Evolutionary conservation across 176 grass and related monocot species (phyloP).

Genomic region (Elymus sibiricus): DNA sequence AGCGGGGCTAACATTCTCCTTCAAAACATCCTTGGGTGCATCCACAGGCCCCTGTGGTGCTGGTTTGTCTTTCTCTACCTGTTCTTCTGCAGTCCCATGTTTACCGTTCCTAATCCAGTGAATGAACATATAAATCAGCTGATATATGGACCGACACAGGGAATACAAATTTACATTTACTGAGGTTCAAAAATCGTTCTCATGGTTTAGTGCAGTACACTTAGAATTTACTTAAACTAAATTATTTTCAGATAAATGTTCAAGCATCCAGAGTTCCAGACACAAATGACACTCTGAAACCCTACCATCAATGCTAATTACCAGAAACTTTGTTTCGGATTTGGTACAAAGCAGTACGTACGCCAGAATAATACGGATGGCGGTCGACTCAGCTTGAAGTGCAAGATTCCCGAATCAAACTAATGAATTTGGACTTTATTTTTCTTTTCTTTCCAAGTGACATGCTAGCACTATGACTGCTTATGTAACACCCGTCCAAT

Average conservation of each 20-base stretch:
- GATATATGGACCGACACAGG: not conserved
- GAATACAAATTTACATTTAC: not conserved
- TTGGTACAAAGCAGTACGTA: not conserved
- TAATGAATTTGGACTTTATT: too few relatives aligned
- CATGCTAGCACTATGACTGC: not conserved
- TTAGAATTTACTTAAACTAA: not conserved
- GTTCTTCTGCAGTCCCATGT: not conserved
- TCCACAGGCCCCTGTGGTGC: slow-evolving; percentile 33
- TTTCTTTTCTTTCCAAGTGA: too few relatives aligned
- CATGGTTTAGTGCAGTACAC: not conserved
- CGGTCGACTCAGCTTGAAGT: not conserved
- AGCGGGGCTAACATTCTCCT: slow-evolving; percentile 27
- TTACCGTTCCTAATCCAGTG: slow-evolving; percentile 28
- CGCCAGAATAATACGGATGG: not conserved
- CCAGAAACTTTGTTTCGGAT: not conserved
- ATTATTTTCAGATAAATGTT: not conserved
- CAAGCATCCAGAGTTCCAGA: not conserved
- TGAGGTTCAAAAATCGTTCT: not conserved
- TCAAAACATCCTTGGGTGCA: slow-evolving; percentile 30
- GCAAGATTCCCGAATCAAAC: not conserved
- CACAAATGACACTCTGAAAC: not conserved
- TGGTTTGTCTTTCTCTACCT: not conserved
- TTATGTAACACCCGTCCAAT: not conserved
- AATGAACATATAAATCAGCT: not conserved
- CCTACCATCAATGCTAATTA: too few relatives aligned